Percentiles rank a stretch among this genome's conserved stretches.
Evolutionary conservation across 2,329 filamentous ascomycete genomes (phyloP).

Genomic region (Alternaria arbusti): DNA sequence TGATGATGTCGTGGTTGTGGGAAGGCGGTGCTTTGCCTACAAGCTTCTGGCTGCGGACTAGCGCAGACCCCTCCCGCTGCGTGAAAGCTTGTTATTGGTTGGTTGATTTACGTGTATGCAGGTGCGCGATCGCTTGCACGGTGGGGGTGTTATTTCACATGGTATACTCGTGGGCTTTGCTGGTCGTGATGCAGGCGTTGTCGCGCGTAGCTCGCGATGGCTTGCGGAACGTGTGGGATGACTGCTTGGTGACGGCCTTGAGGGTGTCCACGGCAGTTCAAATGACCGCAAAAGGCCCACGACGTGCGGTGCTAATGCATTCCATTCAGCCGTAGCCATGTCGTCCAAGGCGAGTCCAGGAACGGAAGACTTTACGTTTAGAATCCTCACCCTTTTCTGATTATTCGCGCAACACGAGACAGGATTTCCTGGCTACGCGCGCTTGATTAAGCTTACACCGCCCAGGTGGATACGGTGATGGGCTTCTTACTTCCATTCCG

Average conservation of each 20-base stretch:
- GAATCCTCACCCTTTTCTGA: not conserved
- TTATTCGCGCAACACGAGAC: not conserved
- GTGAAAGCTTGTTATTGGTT: not conserved
- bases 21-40: not conserved
- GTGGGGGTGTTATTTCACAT: not conserved
- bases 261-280: not conserved
- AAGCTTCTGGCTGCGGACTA: not conserved
- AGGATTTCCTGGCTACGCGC: not conserved
- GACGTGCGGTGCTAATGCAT: not conserved
- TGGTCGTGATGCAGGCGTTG: not conserved
- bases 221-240: not conserved
- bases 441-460: not conserved
- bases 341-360: not conserved
- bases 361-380: slow-evolving; percentile 1
- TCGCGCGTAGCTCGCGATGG: not conserved
- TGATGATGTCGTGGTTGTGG: not conserved
- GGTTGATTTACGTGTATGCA: not conserved
- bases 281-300: not conserved
- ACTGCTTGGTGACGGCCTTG: not conserved
- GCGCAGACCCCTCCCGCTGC: not conserved
- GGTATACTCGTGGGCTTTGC: not conserved
- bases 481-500: not conserved
- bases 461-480: accelerated
- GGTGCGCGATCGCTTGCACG: not conserved
- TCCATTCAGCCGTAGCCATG: not conserved